phyloP scores from a whole-genome alignment of 75 land plant genomes.

The Chamaecyparis obtusa region DNA sequence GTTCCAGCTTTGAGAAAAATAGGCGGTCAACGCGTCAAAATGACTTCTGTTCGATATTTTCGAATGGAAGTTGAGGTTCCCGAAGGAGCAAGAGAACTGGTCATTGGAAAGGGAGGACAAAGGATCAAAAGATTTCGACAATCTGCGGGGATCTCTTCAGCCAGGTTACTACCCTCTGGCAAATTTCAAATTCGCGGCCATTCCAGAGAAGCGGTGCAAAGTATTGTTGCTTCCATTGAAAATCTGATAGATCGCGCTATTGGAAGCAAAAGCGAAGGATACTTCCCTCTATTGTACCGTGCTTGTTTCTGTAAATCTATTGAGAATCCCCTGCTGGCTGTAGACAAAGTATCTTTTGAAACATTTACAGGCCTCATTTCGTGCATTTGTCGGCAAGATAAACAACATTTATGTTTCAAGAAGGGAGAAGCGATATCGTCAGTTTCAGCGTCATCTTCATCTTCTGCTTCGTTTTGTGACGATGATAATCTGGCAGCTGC shows the following conservation, averaged over 20 bases:
- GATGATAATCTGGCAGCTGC: neutral
- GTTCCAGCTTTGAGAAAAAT: too few species aligned
- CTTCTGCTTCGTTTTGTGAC: too few species aligned
- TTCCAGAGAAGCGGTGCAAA: neutral
- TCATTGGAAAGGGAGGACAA: neutral
- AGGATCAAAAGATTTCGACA: neutral
- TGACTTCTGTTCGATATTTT: neutral
- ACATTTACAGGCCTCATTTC: neutral
- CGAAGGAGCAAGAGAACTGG: neutral
- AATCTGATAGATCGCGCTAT: neutral
- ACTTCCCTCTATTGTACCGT: neutral
- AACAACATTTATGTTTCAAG: neutral
- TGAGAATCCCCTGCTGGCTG: neutral
- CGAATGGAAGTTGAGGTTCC: neutral
- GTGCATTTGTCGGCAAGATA: neutral
- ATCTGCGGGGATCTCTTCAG: neutral
- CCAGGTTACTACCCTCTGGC: neutral
- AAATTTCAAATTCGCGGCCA: neutral
- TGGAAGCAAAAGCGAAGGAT: neutral
- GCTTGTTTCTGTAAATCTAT: neutral
- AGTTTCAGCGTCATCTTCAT: neutral
- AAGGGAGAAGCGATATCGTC: neutral
- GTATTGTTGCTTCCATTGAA: neutral
- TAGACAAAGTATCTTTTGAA: neutral
- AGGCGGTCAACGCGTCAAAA: neutral